Evolutionary conservation across 148 eudicot species (phyloP).

Genomic region (Rhododendron ferrugineum): DNA sequence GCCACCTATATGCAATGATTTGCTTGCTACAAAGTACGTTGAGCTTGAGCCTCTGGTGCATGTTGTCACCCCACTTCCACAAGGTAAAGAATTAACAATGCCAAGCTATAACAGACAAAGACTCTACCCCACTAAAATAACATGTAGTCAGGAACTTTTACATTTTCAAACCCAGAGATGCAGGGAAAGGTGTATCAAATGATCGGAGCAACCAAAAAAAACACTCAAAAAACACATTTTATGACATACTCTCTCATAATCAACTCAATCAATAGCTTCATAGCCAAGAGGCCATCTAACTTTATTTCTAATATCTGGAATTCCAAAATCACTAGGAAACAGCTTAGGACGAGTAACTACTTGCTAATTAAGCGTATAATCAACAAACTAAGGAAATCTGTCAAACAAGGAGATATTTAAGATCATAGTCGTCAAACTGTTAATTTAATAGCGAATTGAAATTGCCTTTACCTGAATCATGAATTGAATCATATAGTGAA

Average conservation of each 20-base stretch:
- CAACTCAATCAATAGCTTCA: neutral
- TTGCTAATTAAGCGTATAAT: too few species aligned
- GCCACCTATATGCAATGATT: too few species aligned
- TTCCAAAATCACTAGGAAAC: neutral
- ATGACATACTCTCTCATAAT: neutral
- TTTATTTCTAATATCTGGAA: too few species aligned
- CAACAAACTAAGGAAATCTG: too few species aligned
- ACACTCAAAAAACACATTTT: too few species aligned
- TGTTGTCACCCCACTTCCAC: too few species aligned
- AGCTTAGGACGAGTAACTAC: too few species aligned
- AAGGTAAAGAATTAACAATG: too few species aligned
- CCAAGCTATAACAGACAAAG: neutral
- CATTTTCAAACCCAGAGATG: neutral
- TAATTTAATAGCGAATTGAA: too few species aligned
- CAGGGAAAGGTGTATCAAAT: neutral
- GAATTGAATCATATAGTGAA: neutral
- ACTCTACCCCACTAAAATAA: neutral
- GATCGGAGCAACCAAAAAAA: neutral
- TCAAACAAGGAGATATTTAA: too few species aligned
- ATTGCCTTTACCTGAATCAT: neutral
- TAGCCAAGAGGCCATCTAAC: neutral
- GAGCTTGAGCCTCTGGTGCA: too few species aligned
- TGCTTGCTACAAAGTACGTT: too few species aligned
- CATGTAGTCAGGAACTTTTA: neutral
- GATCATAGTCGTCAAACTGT: neutral